Conservation (phyloP, 768 basidiomycete genomes). For the Suillus decipiens region DNA sequence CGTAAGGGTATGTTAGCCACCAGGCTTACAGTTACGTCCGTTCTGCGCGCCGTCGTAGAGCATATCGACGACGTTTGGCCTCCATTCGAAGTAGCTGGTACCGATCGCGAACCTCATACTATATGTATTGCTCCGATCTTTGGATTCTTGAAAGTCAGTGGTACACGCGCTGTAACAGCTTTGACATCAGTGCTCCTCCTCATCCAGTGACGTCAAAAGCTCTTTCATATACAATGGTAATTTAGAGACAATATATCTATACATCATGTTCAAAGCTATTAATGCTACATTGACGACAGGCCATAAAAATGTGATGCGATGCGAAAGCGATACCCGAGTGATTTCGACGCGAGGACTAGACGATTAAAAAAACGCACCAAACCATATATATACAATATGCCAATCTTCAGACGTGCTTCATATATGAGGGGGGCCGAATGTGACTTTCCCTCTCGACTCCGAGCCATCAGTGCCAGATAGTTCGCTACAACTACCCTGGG, state of each 20-base stretch:
- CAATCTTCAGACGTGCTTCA: constrained; percentile 10
- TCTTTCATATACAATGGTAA: constrained; percentile 1
- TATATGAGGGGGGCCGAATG: constrained; percentile 21
- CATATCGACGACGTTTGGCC: constrained; percentile 33
- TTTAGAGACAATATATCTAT: neutral
- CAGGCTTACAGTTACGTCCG: constrained; percentile 37
- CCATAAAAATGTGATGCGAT: neutral
- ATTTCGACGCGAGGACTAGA: neutral
- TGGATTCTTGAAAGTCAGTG: constrained; percentile 40
- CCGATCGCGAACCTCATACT: constrained; percentile 31
- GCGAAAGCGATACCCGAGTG: neutral
- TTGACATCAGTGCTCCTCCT: constrained; percentile 19
- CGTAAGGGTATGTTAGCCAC: too few relatives aligned
- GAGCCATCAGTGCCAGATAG: constrained; percentile 20
- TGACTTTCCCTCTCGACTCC: constrained; percentile 16
- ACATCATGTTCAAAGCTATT: constrained; percentile 5
- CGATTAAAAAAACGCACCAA: neutral
- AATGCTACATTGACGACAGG: constrained; percentile 6
- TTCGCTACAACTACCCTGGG: constrained; percentile 15
- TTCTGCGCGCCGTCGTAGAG: constrained; percentile 36
- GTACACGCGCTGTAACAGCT: constrained; percentile 28
- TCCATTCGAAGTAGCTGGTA: constrained; percentile 46
- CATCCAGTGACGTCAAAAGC: neutral
- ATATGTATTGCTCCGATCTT: constrained; percentile 36
- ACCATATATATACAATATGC: neutral